Conservation (phyloP, 2,329 filamentous ascomycete genomes). For the Dothideomycetidae sp. region DNA sequence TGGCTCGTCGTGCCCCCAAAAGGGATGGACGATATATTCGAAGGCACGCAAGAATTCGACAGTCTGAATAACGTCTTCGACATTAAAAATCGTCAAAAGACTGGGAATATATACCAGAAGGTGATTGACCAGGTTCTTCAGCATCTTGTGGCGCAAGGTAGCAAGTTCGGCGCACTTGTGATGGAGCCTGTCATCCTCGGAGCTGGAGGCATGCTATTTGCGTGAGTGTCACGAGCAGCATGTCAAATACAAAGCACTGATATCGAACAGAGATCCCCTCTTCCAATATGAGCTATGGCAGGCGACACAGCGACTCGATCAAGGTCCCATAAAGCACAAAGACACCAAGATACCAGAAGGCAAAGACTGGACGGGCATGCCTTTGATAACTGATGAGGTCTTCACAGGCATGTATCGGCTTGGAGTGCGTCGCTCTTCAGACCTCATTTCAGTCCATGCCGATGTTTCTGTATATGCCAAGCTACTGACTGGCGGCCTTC, state of each 20-base stretch:
- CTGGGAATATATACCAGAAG: conserved; percentile 40
- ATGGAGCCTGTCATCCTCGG: conserved; percentile 70
- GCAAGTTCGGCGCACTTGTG: conserved; percentile 61
- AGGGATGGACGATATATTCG: conserved; percentile 34
- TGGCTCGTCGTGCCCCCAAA: conserved; percentile 51
- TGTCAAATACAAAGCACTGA: no score
- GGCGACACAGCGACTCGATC: conserved; percentile 41
- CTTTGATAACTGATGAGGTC: conserved; percentile 72
- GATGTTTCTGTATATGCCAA: conserved; percentile 76
- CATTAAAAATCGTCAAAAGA: conserved; percentile 30
- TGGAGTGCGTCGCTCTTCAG: conserved; percentile 54
- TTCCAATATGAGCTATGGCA: conserved; percentile 58
- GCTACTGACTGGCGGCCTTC: conserved; percentile 63
- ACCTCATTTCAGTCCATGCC: conserved; percentile 52
- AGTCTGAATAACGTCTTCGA: conserved; percentile 48
- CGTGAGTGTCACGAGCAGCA: conserved; percentile 47
- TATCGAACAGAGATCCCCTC: conserved; percentile 58
- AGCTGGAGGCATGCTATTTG: conserved; percentile 71
- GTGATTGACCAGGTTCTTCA: conserved; percentile 46
- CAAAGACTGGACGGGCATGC: conserved; percentile 54
- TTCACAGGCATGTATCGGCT: conserved; percentile 78
- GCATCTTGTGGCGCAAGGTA: conserved; percentile 40
- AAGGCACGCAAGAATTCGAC: conserved; percentile 29
- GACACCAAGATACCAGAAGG: neutral
- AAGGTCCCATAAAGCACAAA: conserved; percentile 2